These are phyloP conservation scores for Strobilomyces echinocephalus DNA, from an alignment of 768 basidiomycete genomes.

Conservation along the genomic window DNA sequence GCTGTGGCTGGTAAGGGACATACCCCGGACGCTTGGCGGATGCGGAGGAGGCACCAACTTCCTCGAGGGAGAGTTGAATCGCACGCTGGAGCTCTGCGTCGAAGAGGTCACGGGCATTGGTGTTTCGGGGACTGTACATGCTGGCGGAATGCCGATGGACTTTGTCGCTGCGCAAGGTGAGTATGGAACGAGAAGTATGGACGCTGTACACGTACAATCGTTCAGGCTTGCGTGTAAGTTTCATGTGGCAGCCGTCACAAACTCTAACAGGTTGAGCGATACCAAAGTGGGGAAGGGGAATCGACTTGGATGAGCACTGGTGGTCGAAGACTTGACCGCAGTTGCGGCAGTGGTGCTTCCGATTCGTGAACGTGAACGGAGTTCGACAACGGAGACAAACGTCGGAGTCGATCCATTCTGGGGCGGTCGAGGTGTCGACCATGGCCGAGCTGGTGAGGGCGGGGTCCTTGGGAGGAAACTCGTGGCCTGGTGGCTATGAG, in stretches of 20 bases:
- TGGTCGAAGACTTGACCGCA: slow-evolving; percentile 98
- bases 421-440: slow-evolving; percentile 88
- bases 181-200: not conserved
- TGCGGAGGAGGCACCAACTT: slow-evolving; percentile 48
- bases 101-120: slow-evolving; percentile 54
- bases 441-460: slow-evolving; percentile 70
- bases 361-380: slow-evolving; percentile 89
- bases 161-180: slow-evolving; percentile 34
- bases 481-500: slow-evolving; percentile 50
- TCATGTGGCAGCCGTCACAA: slow-evolving; percentile 85
- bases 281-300: slow-evolving; percentile 88
- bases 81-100: slow-evolving; percentile 92
- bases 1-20: slow-evolving; percentile 51
- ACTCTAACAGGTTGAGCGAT: slow-evolving; percentile 90
- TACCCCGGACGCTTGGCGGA: slow-evolving; percentile 59
- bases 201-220: slow-evolving; percentile 39
- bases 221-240: slow-evolving; percentile 63
- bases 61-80: slow-evolving; percentile 85
- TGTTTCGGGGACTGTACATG: slow-evolving; percentile 50
- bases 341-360: slow-evolving; percentile 97
- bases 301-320: slow-evolving; percentile 78
- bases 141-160: slow-evolving; percentile 53
- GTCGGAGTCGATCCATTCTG: slow-evolving; percentile 97
- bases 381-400: slow-evolving; percentile 91
- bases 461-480: slow-evolving; percentile 78